These are phyloP conservation scores for Coniochaeta sp. DNA, from an alignment of 2,329 filamentous ascomycete species.

Conservation along the genomic window DNA sequence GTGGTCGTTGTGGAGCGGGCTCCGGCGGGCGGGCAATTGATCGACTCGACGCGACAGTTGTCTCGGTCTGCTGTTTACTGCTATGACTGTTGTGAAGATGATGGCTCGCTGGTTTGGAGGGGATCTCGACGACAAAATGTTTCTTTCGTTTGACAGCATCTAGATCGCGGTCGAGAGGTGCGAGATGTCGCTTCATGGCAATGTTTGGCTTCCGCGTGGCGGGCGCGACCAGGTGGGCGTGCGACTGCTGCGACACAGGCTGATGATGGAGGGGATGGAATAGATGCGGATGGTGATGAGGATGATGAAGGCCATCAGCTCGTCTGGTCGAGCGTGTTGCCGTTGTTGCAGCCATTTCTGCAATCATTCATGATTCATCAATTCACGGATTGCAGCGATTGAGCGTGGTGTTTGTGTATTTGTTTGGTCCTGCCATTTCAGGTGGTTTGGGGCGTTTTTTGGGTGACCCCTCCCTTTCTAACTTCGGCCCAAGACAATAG, in stretches of 20 bases:
- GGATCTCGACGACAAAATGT: slow-evolving; percentile 46
- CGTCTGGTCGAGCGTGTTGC: slow-evolving; percentile 42
- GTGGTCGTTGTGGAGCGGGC: slow-evolving; percentile 1
- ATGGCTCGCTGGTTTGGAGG: slow-evolving; percentile 18
- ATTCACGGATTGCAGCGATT: not conserved
- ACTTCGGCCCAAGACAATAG: not conserved
- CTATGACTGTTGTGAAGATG: not conserved
- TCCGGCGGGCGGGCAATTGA: slow-evolving; percentile 10
- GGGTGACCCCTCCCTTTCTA: not conserved
- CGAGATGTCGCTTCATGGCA: slow-evolving; percentile 1
- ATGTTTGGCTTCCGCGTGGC: slow-evolving; percentile 12
- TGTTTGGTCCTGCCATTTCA: not conserved
- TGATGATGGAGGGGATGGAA: slow-evolving; percentile 16
- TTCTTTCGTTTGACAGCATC: slow-evolving; percentile 39
- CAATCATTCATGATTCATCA: not conserved
- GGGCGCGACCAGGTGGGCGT: slow-evolving; percentile 20
- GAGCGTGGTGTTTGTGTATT: not conserved
- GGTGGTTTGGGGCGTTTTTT: not conserved
- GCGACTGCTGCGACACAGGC: slow-evolving; percentile 11
- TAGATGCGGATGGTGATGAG: slow-evolving; percentile 24
- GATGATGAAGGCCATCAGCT: slow-evolving; percentile 35
- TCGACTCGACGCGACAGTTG: slow-evolving; percentile 15
- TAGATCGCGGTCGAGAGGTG: slow-evolving; percentile 28
- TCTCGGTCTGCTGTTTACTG: not conserved
- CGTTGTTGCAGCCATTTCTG: slow-evolving; percentile 36